Percentiles rank a stretch among this genome's conserved stretches.
Evolutionary conservation across 371 early-diverging fungal species (phyloP).

Genomic region (Mucor saturninus): DNA sequence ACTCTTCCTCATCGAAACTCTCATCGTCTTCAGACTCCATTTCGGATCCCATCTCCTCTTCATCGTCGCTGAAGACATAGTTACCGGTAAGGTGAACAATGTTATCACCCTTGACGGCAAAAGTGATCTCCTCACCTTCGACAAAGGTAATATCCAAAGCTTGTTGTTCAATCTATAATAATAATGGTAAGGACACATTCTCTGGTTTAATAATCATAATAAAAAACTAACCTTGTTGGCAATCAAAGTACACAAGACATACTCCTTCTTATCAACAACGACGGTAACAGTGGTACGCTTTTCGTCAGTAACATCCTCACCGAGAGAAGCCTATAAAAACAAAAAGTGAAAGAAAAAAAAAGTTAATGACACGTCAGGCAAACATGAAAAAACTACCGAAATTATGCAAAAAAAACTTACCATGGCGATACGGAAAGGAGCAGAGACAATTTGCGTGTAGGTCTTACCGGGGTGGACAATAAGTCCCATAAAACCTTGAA

Average conservation of each 20-base stretch:
- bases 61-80: slow-evolving; percentile 59
- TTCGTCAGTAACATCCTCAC: slow-evolving; percentile 53
- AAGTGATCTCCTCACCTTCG: slow-evolving; percentile 83
- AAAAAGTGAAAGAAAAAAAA: slow-evolving; percentile 1
- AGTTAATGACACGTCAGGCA: not conserved
- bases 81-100: slow-evolving; percentile 79
- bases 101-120: slow-evolving; percentile 63
- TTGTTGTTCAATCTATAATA: slow-evolving; percentile 67
- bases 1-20: slow-evolving; percentile 51
- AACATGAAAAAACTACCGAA: not conserved
- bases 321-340: slow-evolving; percentile 75
- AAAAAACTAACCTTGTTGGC: slow-evolving; percentile 59
- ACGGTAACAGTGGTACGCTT: slow-evolving; percentile 70
- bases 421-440: slow-evolving; percentile 77
- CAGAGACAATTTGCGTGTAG: slow-evolving; percentile 74
- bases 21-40: slow-evolving; percentile 32
- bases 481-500: slow-evolving; percentile 62
- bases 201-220: too few species aligned
- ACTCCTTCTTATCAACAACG: slow-evolving; percentile 72
- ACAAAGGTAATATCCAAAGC: slow-evolving; percentile 72
- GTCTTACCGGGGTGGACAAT: slow-evolving; percentile 70
- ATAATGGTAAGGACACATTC: not conserved
- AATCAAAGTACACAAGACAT: slow-evolving; percentile 78
- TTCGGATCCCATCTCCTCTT: slow-evolving; percentile 37
- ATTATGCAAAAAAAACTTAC: slow-evolving; percentile 46